Conservation (phyloP, 257 asterid genomes). For the Solanum rostratum region DNA sequence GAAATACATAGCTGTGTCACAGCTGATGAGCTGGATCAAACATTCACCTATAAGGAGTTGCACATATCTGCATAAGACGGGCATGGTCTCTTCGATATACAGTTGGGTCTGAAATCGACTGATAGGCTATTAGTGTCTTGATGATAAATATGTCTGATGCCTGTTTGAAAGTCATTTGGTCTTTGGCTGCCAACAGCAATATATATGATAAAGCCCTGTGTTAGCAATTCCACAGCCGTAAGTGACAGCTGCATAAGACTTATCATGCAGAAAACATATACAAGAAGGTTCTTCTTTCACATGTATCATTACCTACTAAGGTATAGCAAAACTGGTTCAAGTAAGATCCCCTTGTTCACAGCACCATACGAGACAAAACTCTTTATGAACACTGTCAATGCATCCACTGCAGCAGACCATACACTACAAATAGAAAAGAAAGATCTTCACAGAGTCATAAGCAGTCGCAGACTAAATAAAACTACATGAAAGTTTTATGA, state of each 20-base stretch:
- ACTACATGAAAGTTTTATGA: background rate
- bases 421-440: slow-evolving; percentile 44
- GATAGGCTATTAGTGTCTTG: slow-evolving; percentile 69
- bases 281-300: background rate
- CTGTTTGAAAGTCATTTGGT: slow-evolving; percentile 44
- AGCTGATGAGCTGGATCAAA: background rate
- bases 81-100: slow-evolving; percentile 79
- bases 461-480: background rate
- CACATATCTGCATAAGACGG: slow-evolving; percentile 69
- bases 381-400: slow-evolving; percentile 69
- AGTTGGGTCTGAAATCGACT: slow-evolving; percentile 79
- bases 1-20: background rate
- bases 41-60: slow-evolving; percentile 83
- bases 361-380: slow-evolving; percentile 74
- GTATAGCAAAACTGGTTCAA: slow-evolving; percentile 89
- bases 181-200: slow-evolving; percentile 60
- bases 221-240: slow-evolving; percentile 9
- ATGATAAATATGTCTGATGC: slow-evolving; percentile 50
- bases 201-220: slow-evolving; percentile 71
- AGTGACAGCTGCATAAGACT: background rate
- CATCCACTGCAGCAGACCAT: slow-evolving; percentile 93
- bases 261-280: background rate
- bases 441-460: background rate
- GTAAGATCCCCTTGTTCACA: slow-evolving; percentile 57
- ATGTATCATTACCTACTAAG: slow-evolving; percentile 48